Conservation (phyloP, 371 early-diverging fungal genomes). For the Rhizomucor miehei region DNA sequence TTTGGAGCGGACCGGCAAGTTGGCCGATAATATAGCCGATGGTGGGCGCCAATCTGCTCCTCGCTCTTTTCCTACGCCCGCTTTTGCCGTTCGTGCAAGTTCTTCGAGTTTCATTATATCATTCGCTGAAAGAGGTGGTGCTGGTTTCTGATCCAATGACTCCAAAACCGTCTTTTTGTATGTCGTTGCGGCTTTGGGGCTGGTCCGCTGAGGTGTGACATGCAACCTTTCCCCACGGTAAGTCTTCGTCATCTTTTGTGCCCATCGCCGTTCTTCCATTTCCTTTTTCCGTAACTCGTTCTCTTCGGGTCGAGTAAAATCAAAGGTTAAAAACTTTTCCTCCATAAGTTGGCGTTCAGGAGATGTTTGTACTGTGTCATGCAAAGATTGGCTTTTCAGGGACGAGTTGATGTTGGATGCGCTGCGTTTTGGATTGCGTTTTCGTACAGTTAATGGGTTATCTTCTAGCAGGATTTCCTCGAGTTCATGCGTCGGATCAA, state of each 20-base stretch:
- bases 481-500: slow-evolving; percentile 94
- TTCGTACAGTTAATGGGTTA: slow-evolving; percentile 73
- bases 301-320: slow-evolving; percentile 59
- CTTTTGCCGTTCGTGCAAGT: slow-evolving; percentile 32
- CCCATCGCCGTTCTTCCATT: slow-evolving; percentile 20
- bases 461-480: slow-evolving; percentile 94
- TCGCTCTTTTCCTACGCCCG: slow-evolving; percentile 23
- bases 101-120: slow-evolving; percentile 49
- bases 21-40: slow-evolving; percentile 29
- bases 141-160: slow-evolving; percentile 39
- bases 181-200: slow-evolving; percentile 26
- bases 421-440: slow-evolving; percentile 27
- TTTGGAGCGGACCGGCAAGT: slow-evolving; percentile 8
- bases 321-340: slow-evolving; percentile 59
- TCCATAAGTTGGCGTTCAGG: slow-evolving; percentile 58
- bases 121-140: slow-evolving; percentile 36
- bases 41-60: slow-evolving; percentile 45
- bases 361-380: slow-evolving; percentile 11
- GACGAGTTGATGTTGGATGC: slow-evolving; percentile 19
- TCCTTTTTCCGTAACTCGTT: slow-evolving; percentile 13
- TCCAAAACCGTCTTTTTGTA: slow-evolving; percentile 40
- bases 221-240: slow-evolving; percentile 14
- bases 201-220: background rate
- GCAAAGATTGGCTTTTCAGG: slow-evolving; percentile 17
- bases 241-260: slow-evolving; percentile 37